phyloP scores from a whole-genome alignment of 306 rosid species.

The Quercus variabilis region DNA sequence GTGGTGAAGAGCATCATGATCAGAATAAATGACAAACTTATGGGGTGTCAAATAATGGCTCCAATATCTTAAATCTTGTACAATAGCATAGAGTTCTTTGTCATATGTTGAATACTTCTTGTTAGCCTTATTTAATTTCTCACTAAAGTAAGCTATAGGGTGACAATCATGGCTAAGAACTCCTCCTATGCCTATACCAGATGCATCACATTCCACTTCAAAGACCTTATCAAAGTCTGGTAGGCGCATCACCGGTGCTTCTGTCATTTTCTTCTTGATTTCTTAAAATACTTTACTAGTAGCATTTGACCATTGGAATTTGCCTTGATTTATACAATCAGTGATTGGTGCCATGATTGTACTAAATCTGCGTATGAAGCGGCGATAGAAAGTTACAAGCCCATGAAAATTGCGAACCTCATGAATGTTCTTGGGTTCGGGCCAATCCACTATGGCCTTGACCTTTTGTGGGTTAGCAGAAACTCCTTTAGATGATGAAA shows the following conservation, averaged over 20 bases:
- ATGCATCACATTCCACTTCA: not conserved
- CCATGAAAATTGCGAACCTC: not conserved
- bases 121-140: slow-evolving; percentile 10
- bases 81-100: not conserved
- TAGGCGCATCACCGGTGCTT: not conserved
- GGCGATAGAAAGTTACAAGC: not conserved
- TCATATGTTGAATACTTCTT: not conserved
- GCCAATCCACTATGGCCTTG: not conserved
- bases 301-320: not conserved
- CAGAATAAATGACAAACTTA: not conserved
- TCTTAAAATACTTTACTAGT: not conserved
- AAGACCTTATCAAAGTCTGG: not conserved
- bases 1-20: not conserved
- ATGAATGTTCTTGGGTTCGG: not conserved
- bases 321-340: not conserved
- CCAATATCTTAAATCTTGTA: not conserved
- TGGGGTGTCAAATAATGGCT: not conserved
- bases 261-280: not conserved
- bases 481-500: not conserved
- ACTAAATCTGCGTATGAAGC: not conserved
- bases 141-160: not conserved
- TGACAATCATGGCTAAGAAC: not conserved
- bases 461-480: not conserved
- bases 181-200: not conserved
- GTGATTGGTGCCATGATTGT: not conserved